phyloP scores from a whole-genome alignment of 2,329 filamentous ascomycete genomes.

The Anthostomella pinea region DNA sequence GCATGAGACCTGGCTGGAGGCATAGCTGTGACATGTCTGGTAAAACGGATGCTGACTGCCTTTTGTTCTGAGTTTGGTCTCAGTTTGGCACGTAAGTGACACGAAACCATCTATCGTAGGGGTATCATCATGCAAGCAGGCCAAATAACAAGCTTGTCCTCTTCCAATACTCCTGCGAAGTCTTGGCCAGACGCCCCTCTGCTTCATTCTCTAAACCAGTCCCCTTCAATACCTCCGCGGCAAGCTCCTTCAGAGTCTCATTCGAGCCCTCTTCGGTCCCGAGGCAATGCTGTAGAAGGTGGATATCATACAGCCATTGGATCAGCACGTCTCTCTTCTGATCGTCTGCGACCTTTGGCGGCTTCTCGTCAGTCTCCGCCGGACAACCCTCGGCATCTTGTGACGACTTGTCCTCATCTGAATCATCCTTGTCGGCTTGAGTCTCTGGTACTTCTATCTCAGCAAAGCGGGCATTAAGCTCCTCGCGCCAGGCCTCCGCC shows the following conservation, averaged over 20 bases:
- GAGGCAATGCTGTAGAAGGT: constrained; percentile 48
- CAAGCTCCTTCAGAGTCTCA: constrained; percentile 42
- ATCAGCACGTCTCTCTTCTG: constrained; percentile 47
- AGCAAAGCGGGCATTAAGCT: constrained; percentile 34
- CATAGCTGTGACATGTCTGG: too few species aligned
- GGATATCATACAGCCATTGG: constrained; percentile 62
- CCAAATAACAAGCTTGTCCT: constrained; percentile 80
- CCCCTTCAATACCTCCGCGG: constrained; percentile 42
- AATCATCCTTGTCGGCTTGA: too few species aligned
- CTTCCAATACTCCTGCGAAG: constrained; percentile 76
- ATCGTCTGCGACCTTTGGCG: constrained; percentile 11
- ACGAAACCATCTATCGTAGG: constrained; percentile 7
- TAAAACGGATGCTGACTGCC: too few species aligned
- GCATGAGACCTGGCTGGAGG: too few species aligned
- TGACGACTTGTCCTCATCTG: constrained; percentile 5
- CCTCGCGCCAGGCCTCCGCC: constrained; percentile 44
- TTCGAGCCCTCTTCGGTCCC: constrained; percentile 25
- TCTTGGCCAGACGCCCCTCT: constrained; percentile 55
- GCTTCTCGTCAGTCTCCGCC: constrained; percentile 7
- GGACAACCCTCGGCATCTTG: constrained; percentile 6
- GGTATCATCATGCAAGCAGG: constrained; percentile 52
- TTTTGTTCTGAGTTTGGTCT: too few species aligned
- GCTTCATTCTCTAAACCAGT: constrained; percentile 49
- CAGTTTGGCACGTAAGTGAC: too few species aligned
- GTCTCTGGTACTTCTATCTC: constrained; percentile 17